These are phyloP conservation scores for Alternaria arbusti DNA, from an alignment of 2,329 filamentous ascomycete genomes.

Conservation along the genomic window DNA sequence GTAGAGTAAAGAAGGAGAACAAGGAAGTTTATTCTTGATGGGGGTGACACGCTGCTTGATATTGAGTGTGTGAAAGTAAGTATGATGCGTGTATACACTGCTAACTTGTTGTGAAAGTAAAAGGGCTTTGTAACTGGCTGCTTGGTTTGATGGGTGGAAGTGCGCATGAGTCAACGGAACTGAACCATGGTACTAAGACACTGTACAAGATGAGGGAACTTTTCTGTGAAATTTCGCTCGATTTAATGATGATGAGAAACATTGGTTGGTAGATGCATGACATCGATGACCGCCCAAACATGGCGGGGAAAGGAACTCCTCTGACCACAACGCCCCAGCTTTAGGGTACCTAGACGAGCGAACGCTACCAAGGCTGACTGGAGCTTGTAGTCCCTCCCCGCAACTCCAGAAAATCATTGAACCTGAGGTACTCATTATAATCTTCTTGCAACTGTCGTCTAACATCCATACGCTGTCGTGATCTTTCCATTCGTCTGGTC, in stretches of 20 bases:
- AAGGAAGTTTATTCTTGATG: too few species aligned
- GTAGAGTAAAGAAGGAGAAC: too few species aligned
- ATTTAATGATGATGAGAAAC: too few species aligned
- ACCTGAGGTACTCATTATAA: background rate
- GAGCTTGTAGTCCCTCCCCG: background rate
- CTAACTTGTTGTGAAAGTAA: background rate
- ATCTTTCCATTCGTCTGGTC: background rate
- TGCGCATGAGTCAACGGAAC: too few species aligned
- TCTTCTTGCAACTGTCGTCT: background rate
- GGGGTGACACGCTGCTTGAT: too few species aligned
- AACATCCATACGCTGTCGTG: rapidly evolving
- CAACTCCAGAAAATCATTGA: background rate
- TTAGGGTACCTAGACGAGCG: background rate
- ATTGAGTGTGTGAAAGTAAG: background rate
- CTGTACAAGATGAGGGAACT: too few species aligned
- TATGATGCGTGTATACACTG: background rate
- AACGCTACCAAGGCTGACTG: background rate
- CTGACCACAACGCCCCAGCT: background rate
- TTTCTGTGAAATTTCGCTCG: too few species aligned
- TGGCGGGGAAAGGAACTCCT: too few species aligned
- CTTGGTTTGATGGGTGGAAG: too few species aligned
- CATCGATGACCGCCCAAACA: too few species aligned
- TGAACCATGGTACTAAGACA: too few species aligned
- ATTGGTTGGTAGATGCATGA: too few species aligned
- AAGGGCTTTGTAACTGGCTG: background rate